Conservation (phyloP, 116 monocot species). For the Trichopus zeylanicus region DNA sequence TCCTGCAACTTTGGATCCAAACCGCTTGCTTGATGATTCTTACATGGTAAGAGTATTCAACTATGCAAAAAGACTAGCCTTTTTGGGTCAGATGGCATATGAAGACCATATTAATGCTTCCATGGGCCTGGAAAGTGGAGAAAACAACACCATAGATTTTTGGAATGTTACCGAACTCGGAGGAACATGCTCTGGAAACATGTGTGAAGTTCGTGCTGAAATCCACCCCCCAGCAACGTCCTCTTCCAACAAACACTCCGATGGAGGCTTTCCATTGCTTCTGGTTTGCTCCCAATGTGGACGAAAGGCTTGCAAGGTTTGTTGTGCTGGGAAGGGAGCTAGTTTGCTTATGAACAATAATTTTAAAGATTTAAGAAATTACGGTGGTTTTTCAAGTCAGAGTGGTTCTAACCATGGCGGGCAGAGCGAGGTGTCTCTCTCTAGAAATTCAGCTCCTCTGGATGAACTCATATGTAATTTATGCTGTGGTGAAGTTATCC, state of each 20-base stretch:
- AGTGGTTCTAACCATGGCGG: constrained; percentile 66
- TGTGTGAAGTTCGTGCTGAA: constrained; percentile 65
- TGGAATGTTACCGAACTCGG: constrained; percentile 71
- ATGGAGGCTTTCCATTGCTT: constrained; percentile 21
- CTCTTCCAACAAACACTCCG: constrained; percentile 11
- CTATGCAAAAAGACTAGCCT: constrained; percentile 54
- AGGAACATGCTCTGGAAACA: constrained; percentile 38
- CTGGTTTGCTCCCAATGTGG: constrained; percentile 60
- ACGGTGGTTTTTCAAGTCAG: constrained; percentile 32
- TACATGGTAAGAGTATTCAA: constrained; percentile 48
- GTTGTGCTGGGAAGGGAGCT: constrained; percentile 95
- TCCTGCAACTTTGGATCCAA: constrained; percentile 91
- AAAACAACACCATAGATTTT: constrained; percentile 61
- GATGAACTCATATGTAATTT: constrained; percentile 67
- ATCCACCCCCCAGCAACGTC: constrained; percentile 14
- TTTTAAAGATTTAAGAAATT: constrained; percentile 53
- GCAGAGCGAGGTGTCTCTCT: constrained; percentile 27
- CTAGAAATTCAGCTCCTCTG: constrained; percentile 13
- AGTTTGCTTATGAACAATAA: constrained; percentile 38
- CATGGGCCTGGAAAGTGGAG: constrained; percentile 52
- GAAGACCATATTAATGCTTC: constrained; percentile 83
- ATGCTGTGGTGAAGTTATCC: constrained; percentile 57
- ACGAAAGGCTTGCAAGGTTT: constrained; percentile 67
- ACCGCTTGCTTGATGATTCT: constrained; percentile 56
- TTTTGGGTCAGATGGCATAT: constrained; percentile 59